Evolutionary conservation across 768 basidiomycete genomes (phyloP).

Genomic region (Tricholoma terreum): DNA sequence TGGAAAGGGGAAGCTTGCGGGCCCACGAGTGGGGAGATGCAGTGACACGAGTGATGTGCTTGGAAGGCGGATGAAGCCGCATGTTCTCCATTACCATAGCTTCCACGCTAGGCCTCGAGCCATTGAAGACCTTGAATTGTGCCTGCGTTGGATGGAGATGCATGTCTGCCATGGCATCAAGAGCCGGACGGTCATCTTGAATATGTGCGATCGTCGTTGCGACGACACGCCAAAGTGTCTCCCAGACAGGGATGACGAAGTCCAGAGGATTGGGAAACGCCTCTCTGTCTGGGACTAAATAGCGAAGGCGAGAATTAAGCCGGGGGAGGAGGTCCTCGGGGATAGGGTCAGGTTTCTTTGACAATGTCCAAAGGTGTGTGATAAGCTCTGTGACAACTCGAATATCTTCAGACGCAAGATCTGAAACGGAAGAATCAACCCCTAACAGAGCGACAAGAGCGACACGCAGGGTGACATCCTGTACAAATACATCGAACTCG

Average conservation of each 20-base stretch:
- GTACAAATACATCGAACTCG: conserved; percentile 40
- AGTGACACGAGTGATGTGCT: conserved; percentile 37
- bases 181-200: conserved; percentile 21
- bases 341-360: conserved; percentile 33
- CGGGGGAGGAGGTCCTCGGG: conserved; percentile 28
- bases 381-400: conserved; percentile 37
- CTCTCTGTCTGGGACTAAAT: conserved; percentile 36
- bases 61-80: conserved; percentile 50
- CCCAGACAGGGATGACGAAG: conserved; percentile 56
- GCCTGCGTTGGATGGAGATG: conserved; percentile 25
- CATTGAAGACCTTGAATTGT: conserved; percentile 25
- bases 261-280: conserved; percentile 42
- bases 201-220: conserved; percentile 41
- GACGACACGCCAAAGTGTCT: conserved; percentile 60
- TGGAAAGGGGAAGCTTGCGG: neutral
- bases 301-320: conserved; percentile 35
- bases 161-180: conserved; percentile 34
- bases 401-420: conserved; percentile 32
- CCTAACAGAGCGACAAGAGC: conserved; percentile 42
- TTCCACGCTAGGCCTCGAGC: conserved; percentile 28
- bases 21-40: neutral
- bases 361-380: conserved; percentile 45
- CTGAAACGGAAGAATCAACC: conserved; percentile 24
- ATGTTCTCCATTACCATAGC: conserved; percentile 42
- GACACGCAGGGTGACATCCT: conserved; percentile 40